Base-by-base conservation (phyloP, 257 asterid species). In the Sherardia arvensis region DNA sequence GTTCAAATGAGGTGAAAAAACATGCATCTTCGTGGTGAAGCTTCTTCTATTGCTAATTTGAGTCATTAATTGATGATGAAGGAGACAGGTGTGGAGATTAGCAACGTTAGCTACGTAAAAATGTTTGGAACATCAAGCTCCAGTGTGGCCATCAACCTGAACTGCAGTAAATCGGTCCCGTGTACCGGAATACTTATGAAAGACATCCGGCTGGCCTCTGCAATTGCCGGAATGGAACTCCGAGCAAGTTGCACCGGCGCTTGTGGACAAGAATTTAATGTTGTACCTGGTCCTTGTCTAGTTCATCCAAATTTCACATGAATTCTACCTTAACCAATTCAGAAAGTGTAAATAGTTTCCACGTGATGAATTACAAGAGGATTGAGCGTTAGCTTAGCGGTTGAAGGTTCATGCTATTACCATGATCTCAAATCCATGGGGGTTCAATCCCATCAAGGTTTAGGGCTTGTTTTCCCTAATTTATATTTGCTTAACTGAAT, bases 51-150 rank as follows among this genome's bases (percentile, higher is more conserved):
- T 14, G 18, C 14, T 51, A 14, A 11, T 5, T 21, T 22, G 40
- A 7, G 6, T n/a, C 54, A 4, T 11, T 9, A 20, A 32, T 34
- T 9, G 29, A 32, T 34, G 10, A 0, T 54, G 36, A 58, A 85
- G 95, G 61, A 43, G 60, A 78, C 76, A 47, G 95, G 91, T 66
- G 95, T 87, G 15, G 76, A 81, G 2, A 80, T 83, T 53, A 83
- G 85, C 76, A 66, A 78, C 3, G 81, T 87, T 4, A 17, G n/a
- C 8, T 85, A 76, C 58, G 66, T 67, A 53, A 60, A 61, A 4
- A 69, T 71, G 17, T 64, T 15, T 1, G 94, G 95, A 70, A 83
- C 95, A 38, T 85, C 95, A 0, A 64, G 67, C 47, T 49, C 81
- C 0, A 49, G 75, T 4, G 62, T 77, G 0, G 93, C 87, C 1